Base-by-base conservation (phyloP, 2,329 filamentous ascomycete species). In the Exophiala xenobiotica region DNA sequence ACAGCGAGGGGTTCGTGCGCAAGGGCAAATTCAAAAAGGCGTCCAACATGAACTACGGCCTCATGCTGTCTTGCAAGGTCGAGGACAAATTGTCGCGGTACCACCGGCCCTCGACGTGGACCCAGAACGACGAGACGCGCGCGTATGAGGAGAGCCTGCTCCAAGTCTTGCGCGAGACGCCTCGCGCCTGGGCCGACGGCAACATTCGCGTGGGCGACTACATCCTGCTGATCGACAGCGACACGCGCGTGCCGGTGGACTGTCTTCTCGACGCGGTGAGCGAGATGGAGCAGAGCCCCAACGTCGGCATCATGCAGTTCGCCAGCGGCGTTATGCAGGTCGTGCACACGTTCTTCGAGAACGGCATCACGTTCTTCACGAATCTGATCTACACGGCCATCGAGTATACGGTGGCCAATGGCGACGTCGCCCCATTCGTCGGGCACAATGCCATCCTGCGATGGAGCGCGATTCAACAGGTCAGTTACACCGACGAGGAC, bases 191-290 rank as follows among this genome's bases (percentile, higher is more conserved):
- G 78, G 88, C 88, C 14, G 88, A 90, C 65, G 90, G 89, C 56
- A 90, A 93, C 68, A 86, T 95, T 60, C 87, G 89, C 44, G 76
- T 95, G 19, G 90, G 90, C 49, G 89, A 95, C 70, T 91, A 82
- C 61, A 85, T 87, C 48, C 71, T 88, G 12, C 74, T 88, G 46
- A 79, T 87, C 52, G 84, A 87, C 65, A 86, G 80, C 1, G 84
- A 88, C 60, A 88, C 85, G 4, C 78, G 84, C 64, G 81, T 87
- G 2, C 85, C 86, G 0, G 68, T 73, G 0, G 84, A 88, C 60
- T 88, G 83, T 56, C 73, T 88, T 9, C 72, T 88, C 7, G 82
- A 87, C 57, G 83, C 81, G n/a, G 84, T 82, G 12, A 80, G 78
- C 12, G 86, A 88, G 65, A 87, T 89, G 84, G 81, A 85, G 58